A percentile compares a stretch with the other conserved stretches of the same genome.
Conservation (phyloP, 129 eudicot species). For the Heracleum sosnowskyi region DNA sequence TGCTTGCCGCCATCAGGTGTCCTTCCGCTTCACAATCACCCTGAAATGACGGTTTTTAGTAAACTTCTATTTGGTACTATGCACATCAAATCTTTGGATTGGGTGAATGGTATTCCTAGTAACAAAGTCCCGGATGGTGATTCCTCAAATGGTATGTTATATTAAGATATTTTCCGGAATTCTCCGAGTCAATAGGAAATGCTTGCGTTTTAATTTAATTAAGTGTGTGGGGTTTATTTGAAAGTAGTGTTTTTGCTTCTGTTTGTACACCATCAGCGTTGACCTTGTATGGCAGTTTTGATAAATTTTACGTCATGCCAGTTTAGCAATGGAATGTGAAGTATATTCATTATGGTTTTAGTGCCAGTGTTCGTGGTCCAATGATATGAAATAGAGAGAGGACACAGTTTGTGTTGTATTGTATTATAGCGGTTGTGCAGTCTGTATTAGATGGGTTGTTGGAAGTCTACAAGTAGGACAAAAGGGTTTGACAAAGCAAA, state of each 20-base stretch:
- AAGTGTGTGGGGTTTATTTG: neutral
- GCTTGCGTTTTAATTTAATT: neutral
- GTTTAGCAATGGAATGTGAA: neutral
- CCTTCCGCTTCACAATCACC: constrained; percentile 89
- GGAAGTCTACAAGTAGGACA: neutral
- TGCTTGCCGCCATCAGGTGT: constrained; percentile 82
- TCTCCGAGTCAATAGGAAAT: neutral
- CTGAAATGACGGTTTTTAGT: constrained; percentile 91
- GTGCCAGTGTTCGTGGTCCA: neutral
- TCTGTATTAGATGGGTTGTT: neutral
- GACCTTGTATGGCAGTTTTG: neutral
- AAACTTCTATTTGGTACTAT: constrained; percentile 87
- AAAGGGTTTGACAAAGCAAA: neutral
- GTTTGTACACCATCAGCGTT: neutral
- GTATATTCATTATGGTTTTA: neutral
- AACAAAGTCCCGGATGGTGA: constrained; percentile 15
- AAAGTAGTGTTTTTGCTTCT: neutral
- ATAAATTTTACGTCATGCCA: neutral
- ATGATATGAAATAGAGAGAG: neutral
- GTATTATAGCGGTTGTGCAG: neutral
- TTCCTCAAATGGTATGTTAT: constrained; percentile 28
- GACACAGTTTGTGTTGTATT: neutral
- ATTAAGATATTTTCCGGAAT: neutral
- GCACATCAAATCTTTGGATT: constrained; percentile 86
- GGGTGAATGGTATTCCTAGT: constrained; percentile 38